A percentile compares a stretch with the other conserved stretches of the same genome.
phyloP scores from a whole-genome alignment of 75 land plant genomes.

The Pinus albicaulis region DNA sequence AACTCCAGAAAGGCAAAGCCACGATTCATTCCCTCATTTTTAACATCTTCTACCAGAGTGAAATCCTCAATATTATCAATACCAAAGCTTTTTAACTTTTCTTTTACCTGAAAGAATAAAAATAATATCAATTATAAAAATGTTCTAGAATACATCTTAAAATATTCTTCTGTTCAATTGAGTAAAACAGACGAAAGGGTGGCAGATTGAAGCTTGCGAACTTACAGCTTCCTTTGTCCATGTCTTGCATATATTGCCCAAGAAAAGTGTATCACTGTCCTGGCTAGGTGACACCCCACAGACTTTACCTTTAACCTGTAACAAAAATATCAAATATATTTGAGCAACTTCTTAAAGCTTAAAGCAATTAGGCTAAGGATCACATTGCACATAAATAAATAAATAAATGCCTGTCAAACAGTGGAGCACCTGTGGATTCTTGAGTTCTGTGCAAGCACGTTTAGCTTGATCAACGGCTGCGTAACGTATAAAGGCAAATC shows the following conservation, averaged over 20 bases:
- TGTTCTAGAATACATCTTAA: too few species aligned
- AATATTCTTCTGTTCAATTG: too few species aligned
- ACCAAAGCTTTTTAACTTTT: constrained; percentile 30
- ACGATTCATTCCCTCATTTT: constrained; percentile 40
- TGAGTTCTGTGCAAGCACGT: constrained; percentile 39
- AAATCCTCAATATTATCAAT: constrained; percentile 48
- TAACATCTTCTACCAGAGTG: constrained; percentile 44
- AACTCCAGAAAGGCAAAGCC: constrained; percentile 64
- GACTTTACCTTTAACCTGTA: constrained; percentile 46
- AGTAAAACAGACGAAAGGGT: too few species aligned
- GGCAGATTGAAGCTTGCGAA: background rate
- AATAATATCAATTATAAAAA: background rate
- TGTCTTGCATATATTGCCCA: constrained; percentile 51
- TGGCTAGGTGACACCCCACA: constrained; percentile 55
- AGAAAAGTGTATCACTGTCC: constrained; percentile 59
- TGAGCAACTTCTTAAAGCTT: too few species aligned
- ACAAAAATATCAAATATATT: background rate
- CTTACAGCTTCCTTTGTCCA: constrained; percentile 58
- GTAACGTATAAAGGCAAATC: constrained; percentile 63
- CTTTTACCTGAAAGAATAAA: constrained; percentile 21
- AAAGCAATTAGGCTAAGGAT: too few species aligned
- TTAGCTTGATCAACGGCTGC: constrained; percentile 47
- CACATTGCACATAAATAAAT: background rate
- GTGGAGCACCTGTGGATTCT: constrained; percentile 3
- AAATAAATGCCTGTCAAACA: too few species aligned